Base-by-base conservation (phyloP, 306 rosid genomes). In the Astragalus glycyphyllos region DNA sequence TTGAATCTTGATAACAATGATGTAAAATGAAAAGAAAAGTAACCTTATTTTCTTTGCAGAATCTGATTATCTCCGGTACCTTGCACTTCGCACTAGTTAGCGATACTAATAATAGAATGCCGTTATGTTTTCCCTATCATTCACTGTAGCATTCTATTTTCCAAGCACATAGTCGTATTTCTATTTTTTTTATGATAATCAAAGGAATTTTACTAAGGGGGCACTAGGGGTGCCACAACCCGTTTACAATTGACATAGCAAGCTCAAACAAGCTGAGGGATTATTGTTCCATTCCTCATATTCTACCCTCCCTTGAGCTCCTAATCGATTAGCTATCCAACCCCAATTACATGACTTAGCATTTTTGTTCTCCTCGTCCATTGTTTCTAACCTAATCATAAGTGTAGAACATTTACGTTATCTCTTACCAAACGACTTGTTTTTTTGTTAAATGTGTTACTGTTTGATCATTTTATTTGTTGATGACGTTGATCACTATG, bases 81-180 rank as follows among this genome's bases (percentile, higher is more conserved):
- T 16, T 15, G 38, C 56, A 73, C 49, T 63, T 48, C 32, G 73
- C 73, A 73, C 80, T 72, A 55, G 10, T 66, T 60, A 74, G 57
- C 16, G 42, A 60, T 32, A 53, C 67, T 62, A 17, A n/a, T n/a
- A n/a, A 53, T 55, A 47, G 20, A 13, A 68, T 55, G 87, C 72
- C 79, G 87, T 83, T 83, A 80, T 76, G 79, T 68, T 83, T 83
- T 83, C 84, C 35, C 50, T 76, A 68, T 79, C 86, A 71, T 31
- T 58, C 65, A 66, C 17, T 10, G 14, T 7, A 11, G 5, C 49
- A 29, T 69, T 69, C 81, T 56, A 74, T 58, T 74, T 57, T 49
- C 58, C 17, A 65, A 59, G 76, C 83, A 79, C 83, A 35, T 71
- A 66, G 8, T 72, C 46, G 69, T 71, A 42, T 79, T 79, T 83